Evolutionary conservation across 176 grass and related monocot species (phyloP).

Genomic region (Puccinellia tenuiflora): DNA sequence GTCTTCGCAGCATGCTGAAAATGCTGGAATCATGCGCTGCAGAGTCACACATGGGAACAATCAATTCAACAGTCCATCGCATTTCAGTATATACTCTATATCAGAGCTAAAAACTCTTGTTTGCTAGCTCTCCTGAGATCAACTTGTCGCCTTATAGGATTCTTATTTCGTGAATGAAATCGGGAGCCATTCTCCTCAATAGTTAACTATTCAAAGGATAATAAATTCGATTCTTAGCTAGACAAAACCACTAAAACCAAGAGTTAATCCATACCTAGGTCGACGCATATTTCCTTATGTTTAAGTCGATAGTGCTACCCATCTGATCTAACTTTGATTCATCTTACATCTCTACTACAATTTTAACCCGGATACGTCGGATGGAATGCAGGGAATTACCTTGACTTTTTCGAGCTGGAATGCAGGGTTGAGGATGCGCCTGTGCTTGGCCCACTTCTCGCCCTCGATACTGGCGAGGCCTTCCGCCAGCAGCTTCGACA

Average conservation of each 20-base stretch:
- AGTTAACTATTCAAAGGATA: too few species aligned
- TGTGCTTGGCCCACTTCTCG: slow-evolving; percentile 46
- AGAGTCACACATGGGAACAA: background rate
- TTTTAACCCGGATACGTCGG: too few species aligned
- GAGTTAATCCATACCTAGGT: too few species aligned
- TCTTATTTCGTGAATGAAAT: background rate
- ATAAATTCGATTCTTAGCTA: background rate
- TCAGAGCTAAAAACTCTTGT: background rate
- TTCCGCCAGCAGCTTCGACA: slow-evolving; percentile 11
- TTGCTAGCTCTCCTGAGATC: background rate
- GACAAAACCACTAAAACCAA: too few species aligned
- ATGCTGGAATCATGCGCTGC: slow-evolving; percentile 51
- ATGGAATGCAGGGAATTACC: background rate
- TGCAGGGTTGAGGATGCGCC: slow-evolving; percentile 40
- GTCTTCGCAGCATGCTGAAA: slow-evolving; percentile 47
- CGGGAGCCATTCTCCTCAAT: too few species aligned
- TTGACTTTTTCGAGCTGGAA: slow-evolving; percentile 52
- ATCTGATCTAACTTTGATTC: too few species aligned
- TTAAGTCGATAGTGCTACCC: too few species aligned
- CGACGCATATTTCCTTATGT: too few species aligned
- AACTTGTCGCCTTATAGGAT: background rate
- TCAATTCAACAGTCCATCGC: background rate
- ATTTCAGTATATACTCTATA: background rate
- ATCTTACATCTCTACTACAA: too few species aligned
- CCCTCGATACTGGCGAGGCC: slow-evolving; percentile 2